Evolutionary conservation across 192 early-diverging fungal genomes (phyloP).

Genomic region (Rhizophagus sp.): DNA sequence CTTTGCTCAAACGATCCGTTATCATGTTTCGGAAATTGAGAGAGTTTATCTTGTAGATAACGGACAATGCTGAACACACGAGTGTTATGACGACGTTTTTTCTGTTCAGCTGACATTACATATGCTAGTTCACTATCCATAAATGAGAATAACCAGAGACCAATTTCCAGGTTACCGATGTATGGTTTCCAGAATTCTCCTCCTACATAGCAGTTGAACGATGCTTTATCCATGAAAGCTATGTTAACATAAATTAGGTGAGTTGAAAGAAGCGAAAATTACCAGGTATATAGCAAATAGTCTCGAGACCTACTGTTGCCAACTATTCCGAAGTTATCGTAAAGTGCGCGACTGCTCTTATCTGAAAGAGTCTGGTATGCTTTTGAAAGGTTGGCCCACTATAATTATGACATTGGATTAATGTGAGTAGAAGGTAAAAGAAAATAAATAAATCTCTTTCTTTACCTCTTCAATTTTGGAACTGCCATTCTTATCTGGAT

Average conservation of each 20-base stretch:
- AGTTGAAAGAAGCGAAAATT: conserved; percentile 6
- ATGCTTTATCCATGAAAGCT: background rate
- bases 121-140: background rate
- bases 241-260: background rate
- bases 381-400: background rate
- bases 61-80: background rate
- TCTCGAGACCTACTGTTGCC: background rate
- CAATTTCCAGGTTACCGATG: conserved; percentile 11
- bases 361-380: background rate
- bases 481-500: conserved; percentile 68
- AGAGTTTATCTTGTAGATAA: conserved; percentile 10
- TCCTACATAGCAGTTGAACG: conserved; percentile 1
- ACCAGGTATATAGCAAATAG: conserved; percentile 28
- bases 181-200: conserved; percentile 3
- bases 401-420: background rate
- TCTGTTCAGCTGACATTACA: background rate
- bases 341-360: background rate
- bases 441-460: background rate
- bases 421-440: background rate
- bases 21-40: background rate
- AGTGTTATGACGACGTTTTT: background rate
- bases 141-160: background rate
- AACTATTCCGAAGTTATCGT: background rate
- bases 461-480: background rate
- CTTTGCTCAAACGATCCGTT: background rate